These are phyloP conservation scores for Amylocarpus encephaloides DNA, from an alignment of 2,329 filamentous ascomycete genomes.

Conservation along the genomic window DNA sequence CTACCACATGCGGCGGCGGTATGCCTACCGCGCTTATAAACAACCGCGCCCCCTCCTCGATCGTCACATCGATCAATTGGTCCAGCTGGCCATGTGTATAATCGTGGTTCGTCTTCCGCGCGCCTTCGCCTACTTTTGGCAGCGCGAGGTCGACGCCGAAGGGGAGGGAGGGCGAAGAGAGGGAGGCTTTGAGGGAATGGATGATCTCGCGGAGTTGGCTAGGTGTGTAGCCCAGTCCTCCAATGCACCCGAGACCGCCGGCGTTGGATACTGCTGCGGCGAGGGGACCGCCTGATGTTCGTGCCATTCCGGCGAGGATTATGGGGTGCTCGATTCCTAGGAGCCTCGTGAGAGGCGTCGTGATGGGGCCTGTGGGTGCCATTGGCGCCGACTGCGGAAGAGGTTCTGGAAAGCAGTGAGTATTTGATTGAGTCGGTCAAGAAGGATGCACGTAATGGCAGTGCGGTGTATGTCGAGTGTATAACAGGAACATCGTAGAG, in stretches of 20 bases:
- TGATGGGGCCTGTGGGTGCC: conserved; percentile 43
- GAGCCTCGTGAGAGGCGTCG: conserved; percentile 71
- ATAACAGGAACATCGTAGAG: too few relatives aligned
- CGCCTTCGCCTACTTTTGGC: conserved; percentile 77
- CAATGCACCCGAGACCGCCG: conserved; percentile 68
- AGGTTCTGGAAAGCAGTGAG: too few relatives aligned
- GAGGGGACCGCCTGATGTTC: conserved; percentile 69
- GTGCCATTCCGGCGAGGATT: conserved; percentile 89
- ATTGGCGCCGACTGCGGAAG: neutral
- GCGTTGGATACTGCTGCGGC: conserved; percentile 79
- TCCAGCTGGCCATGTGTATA: conserved; percentile 88
- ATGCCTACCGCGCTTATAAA: conserved; percentile 89
- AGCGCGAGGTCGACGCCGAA: conserved; percentile 91
- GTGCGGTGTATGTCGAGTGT: too few relatives aligned
- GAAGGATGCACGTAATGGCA: too few relatives aligned
- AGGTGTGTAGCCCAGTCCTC: conserved; percentile 67
- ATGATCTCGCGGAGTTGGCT: conserved; percentile 72
- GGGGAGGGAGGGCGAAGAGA: conserved; percentile 61
- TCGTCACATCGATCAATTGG: conserved; percentile 79
- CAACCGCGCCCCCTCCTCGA: conserved; percentile 73
- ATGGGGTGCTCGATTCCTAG: conserved; percentile 83
- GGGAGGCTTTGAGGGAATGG: conserved; percentile 73
- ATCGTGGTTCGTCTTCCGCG: conserved; percentile 89
- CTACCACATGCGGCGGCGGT: conserved; percentile 66
- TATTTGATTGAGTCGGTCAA: too few relatives aligned